phyloP scores from a whole-genome alignment of 768 basidiomycete genomes.

The Cytidiella melzeri region DNA sequence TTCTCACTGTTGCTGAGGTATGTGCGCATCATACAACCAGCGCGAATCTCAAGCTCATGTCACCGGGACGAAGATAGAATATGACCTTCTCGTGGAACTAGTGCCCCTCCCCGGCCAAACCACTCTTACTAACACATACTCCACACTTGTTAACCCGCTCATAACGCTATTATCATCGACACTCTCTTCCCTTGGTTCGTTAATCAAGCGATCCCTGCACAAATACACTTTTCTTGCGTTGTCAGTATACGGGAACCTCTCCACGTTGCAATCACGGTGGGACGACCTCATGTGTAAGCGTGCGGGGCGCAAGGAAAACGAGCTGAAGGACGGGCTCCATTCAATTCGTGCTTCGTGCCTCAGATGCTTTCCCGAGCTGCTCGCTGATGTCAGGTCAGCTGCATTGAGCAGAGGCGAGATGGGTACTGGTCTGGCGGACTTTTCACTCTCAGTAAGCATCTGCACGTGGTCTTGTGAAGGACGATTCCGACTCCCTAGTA shows the following conservation, averaged over 20 bases:
- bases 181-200: conserved; percentile 50
- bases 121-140: conserved; percentile 52
- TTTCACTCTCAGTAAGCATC: conserved; percentile 43
- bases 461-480: too few relatives aligned
- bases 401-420: conserved; percentile 52
- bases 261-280: conserved; percentile 55
- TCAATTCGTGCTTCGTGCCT: conserved; percentile 63
- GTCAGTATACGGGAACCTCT: conserved; percentile 56
- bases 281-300: conserved; percentile 55
- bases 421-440: conserved; percentile 59
- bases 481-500: too few relatives aligned
- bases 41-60: too few relatives aligned
- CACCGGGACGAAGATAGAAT: conserved; percentile 48
- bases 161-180: conserved; percentile 60
- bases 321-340: conserved; percentile 64
- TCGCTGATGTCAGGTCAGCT: conserved; percentile 72
- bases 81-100: conserved; percentile 56
- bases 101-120: conserved; percentile 49
- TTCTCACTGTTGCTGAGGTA: conserved; percentile 65
- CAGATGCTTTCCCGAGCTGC: conserved; percentile 78
- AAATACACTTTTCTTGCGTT: conserved; percentile 78
- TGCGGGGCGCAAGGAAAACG: conserved; percentile 44
- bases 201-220: conserved; percentile 73
- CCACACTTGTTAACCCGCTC: conserved; percentile 57
- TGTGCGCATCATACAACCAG: too few relatives aligned